A percentile compares a stretch with the other conserved stretches of the same genome.
Conservation (phyloP, 495 filamentous ascomycete species). For the Xylaria palmicola region DNA sequence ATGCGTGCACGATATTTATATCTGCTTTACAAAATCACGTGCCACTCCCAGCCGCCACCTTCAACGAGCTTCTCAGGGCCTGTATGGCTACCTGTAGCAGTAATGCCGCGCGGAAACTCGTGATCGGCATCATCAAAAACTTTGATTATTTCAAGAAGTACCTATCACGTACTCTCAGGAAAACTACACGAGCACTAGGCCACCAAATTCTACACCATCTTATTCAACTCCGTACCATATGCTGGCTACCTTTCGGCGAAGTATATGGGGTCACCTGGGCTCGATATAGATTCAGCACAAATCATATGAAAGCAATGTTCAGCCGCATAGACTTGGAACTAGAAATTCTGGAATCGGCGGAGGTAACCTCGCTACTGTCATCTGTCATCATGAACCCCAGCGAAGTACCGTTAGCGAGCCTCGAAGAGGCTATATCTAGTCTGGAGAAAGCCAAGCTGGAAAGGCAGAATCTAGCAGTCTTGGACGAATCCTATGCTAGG, state of each 20-base stretch:
- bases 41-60: slow-evolving; percentile 20
- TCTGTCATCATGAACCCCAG: not conserved
- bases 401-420: not conserved
- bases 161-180: not conserved
- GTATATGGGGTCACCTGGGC: slow-evolving; percentile 6
- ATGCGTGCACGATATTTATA: slow-evolving; percentile 36
- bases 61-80: slow-evolving; percentile 34
- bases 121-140: slow-evolving; percentile 30
- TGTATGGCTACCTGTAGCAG: slow-evolving; percentile 31
- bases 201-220: slow-evolving; percentile 18
- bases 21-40: slow-evolving; percentile 31
- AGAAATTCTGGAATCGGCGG: not conserved
- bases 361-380: not conserved
- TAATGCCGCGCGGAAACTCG: slow-evolving; percentile 24
- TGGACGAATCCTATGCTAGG: not conserved
- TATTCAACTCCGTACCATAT: slow-evolving; percentile 20
- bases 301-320: not conserved
- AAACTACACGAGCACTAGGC: not conserved
- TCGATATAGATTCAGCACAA: not conserved
- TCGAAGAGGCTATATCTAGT: slow-evolving; percentile 1
- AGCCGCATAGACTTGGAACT: not conserved
- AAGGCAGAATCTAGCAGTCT: not conserved
- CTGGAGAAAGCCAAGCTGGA: not conserved
- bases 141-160: slow-evolving; percentile 12
- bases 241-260: slow-evolving; percentile 17